These are phyloP conservation scores for Inga laurina DNA, from an alignment of 306 rosid genomes.

Conservation along the genomic window DNA sequence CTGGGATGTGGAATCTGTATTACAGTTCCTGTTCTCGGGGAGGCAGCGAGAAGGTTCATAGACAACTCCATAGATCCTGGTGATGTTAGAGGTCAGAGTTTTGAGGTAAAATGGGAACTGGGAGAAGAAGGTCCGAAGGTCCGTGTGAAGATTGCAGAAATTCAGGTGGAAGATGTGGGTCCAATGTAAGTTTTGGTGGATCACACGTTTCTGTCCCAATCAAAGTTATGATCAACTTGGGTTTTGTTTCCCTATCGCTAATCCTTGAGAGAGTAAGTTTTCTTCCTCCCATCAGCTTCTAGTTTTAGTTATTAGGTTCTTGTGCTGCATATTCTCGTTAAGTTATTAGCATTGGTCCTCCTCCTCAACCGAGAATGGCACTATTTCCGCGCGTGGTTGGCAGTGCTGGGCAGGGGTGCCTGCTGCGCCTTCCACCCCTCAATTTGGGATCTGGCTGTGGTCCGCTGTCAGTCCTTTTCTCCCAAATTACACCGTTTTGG, in stretches of 20 bases:
- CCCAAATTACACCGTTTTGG: no score
- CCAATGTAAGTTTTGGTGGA: background rate
- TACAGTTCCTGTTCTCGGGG: slow-evolving; percentile 6
- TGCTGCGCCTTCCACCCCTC: no score
- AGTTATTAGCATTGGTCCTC: no score
- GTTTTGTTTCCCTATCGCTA: background rate
- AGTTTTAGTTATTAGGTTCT: background rate
- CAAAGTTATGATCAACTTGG: background rate
- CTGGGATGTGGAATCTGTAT: slow-evolving; percentile 28
- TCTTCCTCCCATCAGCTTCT: slow-evolving; percentile 3
- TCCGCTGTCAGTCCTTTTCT: no score
- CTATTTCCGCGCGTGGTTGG: no score
- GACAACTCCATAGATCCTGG: background rate
- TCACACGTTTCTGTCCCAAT: slow-evolving; percentile 37
- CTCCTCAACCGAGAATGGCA: no score
- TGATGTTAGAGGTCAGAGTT: slow-evolving; percentile 31
- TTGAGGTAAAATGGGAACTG: slow-evolving; percentile 43
- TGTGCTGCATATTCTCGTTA: no score
- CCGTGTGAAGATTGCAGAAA: slow-evolving; percentile 24
- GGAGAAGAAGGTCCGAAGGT: background rate
- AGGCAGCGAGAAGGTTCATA: background rate
- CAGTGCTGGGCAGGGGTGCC: no score
- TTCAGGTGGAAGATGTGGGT: slow-evolving; percentile 47
- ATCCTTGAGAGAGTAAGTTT: slow-evolving; percentile 29
- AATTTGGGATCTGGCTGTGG: no score